A percentile compares a stretch with the other conserved stretches of the same genome.
Conservation (phyloP, 495 filamentous ascomycete species). For the Pseudoneurospora amorphoporcata region DNA sequence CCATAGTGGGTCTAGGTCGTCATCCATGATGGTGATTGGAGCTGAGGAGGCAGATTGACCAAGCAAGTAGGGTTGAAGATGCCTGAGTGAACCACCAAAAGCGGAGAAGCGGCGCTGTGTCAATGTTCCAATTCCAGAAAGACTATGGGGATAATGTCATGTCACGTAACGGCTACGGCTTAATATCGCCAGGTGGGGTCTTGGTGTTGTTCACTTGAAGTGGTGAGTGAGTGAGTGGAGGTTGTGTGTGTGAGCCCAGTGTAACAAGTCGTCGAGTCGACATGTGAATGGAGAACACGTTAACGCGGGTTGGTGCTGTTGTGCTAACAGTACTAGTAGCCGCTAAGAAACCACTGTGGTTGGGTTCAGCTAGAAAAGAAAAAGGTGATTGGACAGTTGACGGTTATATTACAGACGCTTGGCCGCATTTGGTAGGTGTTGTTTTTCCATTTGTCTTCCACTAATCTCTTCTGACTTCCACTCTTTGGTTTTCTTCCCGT, state of each 20-base stretch:
- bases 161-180: background rate
- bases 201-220: background rate
- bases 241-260: background rate
- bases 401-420: background rate
- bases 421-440: constrained; percentile 9
- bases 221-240: background rate
- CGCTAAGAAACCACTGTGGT: background rate
- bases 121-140: background rate
- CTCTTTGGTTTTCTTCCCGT: background rate
- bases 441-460: background rate
- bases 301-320: background rate
- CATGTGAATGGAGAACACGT: background rate
- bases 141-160: background rate
- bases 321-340: background rate
- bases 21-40: constrained; percentile 34
- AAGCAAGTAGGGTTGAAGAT: background rate
- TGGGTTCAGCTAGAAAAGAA: no score
- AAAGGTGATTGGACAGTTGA: background rate
- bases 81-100: background rate
- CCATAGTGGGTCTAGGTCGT: constrained; percentile 57
- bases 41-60: background rate
- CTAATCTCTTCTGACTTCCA: background rate
- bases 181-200: background rate
- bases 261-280: background rate
- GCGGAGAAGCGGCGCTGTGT: background rate